These are phyloP conservation scores for Arthrobotrys entomopaga DNA, from an alignment of 2,329 filamentous ascomycete species.

Conservation along the genomic window DNA sequence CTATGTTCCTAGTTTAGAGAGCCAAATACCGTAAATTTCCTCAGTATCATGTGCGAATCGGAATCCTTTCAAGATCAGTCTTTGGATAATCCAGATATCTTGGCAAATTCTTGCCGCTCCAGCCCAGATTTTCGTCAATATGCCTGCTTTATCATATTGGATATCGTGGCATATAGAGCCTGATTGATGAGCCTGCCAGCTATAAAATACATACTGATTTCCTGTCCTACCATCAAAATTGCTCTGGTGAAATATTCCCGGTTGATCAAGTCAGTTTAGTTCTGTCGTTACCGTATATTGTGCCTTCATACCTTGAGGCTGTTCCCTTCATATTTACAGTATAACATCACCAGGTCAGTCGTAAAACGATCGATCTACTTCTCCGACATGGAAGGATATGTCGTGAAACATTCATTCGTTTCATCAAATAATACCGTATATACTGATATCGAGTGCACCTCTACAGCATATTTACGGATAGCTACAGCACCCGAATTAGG, in stretches of 20 bases:
- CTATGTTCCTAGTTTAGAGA: too few relatives aligned
- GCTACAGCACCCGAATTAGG: neutral
- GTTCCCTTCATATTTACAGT: neutral
- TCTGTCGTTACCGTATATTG: neutral
- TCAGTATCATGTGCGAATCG: too few relatives aligned
- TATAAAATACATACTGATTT: slow-evolving; percentile 8
- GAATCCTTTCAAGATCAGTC: too few relatives aligned
- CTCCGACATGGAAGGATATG: neutral
- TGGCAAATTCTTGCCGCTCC: neutral
- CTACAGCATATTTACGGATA: neutral
- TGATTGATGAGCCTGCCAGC: too few relatives aligned
- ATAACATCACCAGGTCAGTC: slow-evolving; percentile 27
- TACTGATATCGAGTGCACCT: neutral
- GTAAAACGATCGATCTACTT: neutral
- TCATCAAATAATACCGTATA: neutral
- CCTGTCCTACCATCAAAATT: slow-evolving; percentile 39
- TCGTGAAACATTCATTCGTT: neutral
- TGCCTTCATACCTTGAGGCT: neutral
- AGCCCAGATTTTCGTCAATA: neutral
- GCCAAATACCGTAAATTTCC: too few relatives aligned
- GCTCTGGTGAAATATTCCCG: neutral
- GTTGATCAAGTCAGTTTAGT: slow-evolving; percentile 12
- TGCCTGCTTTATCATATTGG: neutral
- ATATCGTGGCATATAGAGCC: too few relatives aligned
- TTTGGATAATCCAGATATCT: too few relatives aligned